These are phyloP conservation scores for Tricholoma sp. DNA, from an alignment of 768 basidiomycete genomes.

Conservation along the genomic window DNA sequence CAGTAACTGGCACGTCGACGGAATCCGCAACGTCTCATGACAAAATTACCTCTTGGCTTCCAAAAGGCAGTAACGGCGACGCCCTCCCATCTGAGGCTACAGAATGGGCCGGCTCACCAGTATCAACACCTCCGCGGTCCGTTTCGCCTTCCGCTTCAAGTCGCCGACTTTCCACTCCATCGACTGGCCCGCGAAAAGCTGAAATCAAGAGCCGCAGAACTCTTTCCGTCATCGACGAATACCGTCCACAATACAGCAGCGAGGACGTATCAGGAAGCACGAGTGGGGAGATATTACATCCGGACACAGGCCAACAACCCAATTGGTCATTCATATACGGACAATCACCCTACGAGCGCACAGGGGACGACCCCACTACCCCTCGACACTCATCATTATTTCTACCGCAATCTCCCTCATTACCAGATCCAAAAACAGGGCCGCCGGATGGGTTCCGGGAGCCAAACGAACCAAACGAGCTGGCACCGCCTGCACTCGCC, in stretches of 20 bases:
- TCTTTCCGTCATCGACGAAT: slow-evolving; percentile 70
- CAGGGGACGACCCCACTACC: slow-evolving; percentile 36
- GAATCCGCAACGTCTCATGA: slow-evolving; percentile 27
- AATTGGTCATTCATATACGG: slow-evolving; percentile 40
- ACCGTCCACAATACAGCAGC: slow-evolving; percentile 31
- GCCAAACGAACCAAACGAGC: slow-evolving; percentile 21
- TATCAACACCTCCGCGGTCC: slow-evolving; percentile 44
- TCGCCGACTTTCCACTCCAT: slow-evolving; percentile 52
- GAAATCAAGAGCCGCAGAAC: slow-evolving; percentile 68
- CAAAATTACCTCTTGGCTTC: slow-evolving; percentile 45
- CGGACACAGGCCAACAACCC: slow-evolving; percentile 24
- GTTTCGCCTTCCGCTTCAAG: slow-evolving; percentile 39
- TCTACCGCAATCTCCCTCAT: slow-evolving; percentile 14
- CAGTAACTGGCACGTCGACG: slow-evolving; percentile 45
- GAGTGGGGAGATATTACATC: slow-evolving; percentile 19
- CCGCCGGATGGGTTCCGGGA: slow-evolving; percentile 13
- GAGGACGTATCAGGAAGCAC: slow-evolving; percentile 15
- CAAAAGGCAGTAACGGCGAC: slow-evolving; percentile 35
- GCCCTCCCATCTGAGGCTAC: slow-evolving; percentile 47
- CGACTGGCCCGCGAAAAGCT: slow-evolving; percentile 41
- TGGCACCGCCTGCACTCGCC: slow-evolving; percentile 10
- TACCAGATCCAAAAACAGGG: slow-evolving; percentile 16
- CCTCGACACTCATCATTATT: slow-evolving; percentile 37
- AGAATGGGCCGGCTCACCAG: slow-evolving; percentile 53
- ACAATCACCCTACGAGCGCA: slow-evolving; percentile 28